Conservation (phyloP, 73 alveolate species). For the Paraurostyla sp. region DNA sequence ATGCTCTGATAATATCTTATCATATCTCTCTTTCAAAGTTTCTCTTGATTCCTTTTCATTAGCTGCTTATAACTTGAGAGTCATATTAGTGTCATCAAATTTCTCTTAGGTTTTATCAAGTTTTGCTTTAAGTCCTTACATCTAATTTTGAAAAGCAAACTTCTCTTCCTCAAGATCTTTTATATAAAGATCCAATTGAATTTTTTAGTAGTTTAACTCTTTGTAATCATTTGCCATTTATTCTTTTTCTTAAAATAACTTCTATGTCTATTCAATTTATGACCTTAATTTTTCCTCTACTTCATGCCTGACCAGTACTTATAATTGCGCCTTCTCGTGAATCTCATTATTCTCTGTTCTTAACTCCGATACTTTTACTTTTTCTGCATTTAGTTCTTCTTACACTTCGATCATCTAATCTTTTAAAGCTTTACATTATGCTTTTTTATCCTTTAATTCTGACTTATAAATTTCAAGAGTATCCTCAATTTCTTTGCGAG, state of each 20-base stretch:
- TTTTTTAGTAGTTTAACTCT: background rate
- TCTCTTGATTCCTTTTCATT: conserved; percentile 31
- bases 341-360: background rate
- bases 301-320: conserved; percentile 7
- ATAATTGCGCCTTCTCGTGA: background rate
- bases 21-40: conserved; percentile 44
- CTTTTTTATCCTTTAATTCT: background rate
- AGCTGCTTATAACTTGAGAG: background rate
- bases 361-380: background rate
- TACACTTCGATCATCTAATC: background rate
- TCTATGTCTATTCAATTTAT: background rate
- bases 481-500: background rate
- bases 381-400: background rate
- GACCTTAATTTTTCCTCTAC: background rate
- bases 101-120: background rate
- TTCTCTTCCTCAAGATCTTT: background rate
- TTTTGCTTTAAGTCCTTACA: background rate
- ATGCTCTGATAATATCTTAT: background rate
- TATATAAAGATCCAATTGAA: background rate
- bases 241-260: background rate
- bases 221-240: background rate
- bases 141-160: background rate
- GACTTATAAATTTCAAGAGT: background rate
- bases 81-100: background rate
- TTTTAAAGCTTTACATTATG: background rate